Evolutionary conservation across 2,329 filamentous ascomycete species (phyloP).

Genomic region (Cladosporium sp.): DNA sequence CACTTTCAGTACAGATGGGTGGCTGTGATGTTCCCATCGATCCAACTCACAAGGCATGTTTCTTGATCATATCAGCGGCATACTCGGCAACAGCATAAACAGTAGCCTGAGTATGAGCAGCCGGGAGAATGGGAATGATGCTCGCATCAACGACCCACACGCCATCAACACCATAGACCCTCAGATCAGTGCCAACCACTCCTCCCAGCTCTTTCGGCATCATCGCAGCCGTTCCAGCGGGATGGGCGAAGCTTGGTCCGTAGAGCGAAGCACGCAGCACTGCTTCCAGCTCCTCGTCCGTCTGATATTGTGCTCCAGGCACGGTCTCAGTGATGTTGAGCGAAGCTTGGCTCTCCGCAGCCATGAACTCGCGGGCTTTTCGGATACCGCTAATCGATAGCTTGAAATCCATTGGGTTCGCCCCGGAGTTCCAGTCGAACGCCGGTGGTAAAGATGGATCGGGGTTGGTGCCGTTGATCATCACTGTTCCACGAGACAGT

Average conservation of each 20-base stretch:
- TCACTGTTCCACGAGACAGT: neutral
- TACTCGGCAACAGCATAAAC: conserved; percentile 32
- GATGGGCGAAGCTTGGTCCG: conserved; percentile 35
- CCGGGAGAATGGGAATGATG: conserved; percentile 30
- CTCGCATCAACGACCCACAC: conserved; percentile 36
- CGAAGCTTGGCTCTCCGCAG: neutral
- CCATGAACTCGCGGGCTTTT: conserved; percentile 6
- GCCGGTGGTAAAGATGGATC: neutral
- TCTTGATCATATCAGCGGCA: conserved; percentile 32
- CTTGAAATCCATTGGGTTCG: neutral
- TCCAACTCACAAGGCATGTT: neutral
- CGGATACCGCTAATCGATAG: neutral
- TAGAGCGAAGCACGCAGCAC: conserved; percentile 19
- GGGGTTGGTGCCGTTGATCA: conserved; percentile 5
- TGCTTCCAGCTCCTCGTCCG: conserved; percentile 19
- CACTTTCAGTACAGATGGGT: too few relatives aligned
- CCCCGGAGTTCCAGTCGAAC: conserved; percentile 1
- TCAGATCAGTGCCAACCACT: conserved; percentile 34
- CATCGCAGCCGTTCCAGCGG: conserved; percentile 37
- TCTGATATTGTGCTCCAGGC: conserved; percentile 16
- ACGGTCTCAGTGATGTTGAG: conserved; percentile 4
- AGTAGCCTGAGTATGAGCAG: conserved; percentile 25
- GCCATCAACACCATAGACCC: conserved; percentile 34
- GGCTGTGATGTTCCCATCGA: neutral
- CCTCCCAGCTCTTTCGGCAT: conserved; percentile 17